Evolutionary conservation across 805 yeast species (phyloP).

Genomic region (Starmerella vaccinii): DNA sequence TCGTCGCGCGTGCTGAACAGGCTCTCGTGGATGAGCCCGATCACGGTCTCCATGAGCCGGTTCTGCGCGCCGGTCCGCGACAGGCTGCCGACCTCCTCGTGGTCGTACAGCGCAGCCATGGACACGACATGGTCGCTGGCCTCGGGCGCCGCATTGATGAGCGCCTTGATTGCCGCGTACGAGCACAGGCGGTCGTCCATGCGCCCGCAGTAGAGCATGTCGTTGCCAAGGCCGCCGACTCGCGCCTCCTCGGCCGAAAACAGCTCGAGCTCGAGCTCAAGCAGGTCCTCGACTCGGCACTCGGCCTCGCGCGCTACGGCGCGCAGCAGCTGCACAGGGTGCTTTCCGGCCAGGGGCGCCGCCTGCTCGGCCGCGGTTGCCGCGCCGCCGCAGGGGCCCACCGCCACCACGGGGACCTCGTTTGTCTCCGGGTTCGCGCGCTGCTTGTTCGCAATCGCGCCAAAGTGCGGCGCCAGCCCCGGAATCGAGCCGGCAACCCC

Average conservation of each 20-base stretch:
- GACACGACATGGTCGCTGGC: constrained; percentile 30
- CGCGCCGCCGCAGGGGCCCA: constrained; percentile 41
- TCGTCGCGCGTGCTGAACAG: constrained; percentile 39
- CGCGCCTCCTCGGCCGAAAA: constrained; percentile 76
- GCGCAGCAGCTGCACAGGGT: constrained; percentile 58
- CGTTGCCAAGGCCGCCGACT: constrained; percentile 81
- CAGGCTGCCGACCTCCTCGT: constrained; percentile 89
- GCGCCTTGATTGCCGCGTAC: constrained; percentile 55
- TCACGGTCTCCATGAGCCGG: constrained; percentile 69
- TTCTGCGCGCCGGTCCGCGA: constrained; percentile 98
- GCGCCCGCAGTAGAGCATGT: constrained; percentile 84
- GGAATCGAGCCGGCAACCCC: constrained; percentile 84
- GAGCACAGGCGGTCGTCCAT: constrained; percentile 86
- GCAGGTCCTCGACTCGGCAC: constrained; percentile 47
- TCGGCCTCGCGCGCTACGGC: constrained; percentile 57
- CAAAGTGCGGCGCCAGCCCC: constrained; percentile 85
- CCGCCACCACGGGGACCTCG: constrained; percentile 74
- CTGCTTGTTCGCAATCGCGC: constrained; percentile 45
- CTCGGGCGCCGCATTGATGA: constrained; percentile 39
- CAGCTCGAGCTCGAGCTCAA: constrained; percentile 84
- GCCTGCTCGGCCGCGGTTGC: constrained; percentile 37
- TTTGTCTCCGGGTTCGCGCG: constrained; percentile 78
- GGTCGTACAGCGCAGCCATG: constrained; percentile 71
- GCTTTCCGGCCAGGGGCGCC: constrained; percentile 55
- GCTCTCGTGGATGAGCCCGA: constrained; percentile 52